Conservation (phyloP, 345 rosid species). For the Linum trigynum region DNA sequence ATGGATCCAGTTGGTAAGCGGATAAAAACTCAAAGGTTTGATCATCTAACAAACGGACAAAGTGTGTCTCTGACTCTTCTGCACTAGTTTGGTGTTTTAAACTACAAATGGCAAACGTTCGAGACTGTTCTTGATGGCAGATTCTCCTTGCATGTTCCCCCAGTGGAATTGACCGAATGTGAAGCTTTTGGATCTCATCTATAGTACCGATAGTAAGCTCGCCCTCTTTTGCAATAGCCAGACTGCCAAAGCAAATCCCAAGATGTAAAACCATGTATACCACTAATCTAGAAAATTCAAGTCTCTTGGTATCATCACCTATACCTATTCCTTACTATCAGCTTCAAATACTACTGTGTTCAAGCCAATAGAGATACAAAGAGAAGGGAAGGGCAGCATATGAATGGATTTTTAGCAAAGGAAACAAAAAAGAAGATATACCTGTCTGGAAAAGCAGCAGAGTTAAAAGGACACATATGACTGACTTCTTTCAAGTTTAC, state of each 20-base stretch:
- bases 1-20: constrained; percentile 69
- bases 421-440: constrained; percentile 15
- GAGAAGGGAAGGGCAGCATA: background rate
- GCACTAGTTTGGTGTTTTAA: constrained; percentile 54
- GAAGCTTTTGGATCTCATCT: constrained; percentile 97
- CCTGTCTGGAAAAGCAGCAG: constrained; percentile 98
- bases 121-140: constrained; percentile 91
- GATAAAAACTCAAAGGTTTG: constrained; percentile 78
- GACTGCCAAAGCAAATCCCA: constrained; percentile 28
- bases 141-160: constrained; percentile 92
- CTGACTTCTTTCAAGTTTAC: constrained; percentile 94
- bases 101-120: constrained; percentile 83
- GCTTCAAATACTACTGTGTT: no score
- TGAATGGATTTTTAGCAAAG: background rate
- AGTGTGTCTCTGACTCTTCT: constrained; percentile 78
- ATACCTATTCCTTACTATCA: background rate
- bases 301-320: no score
- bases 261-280: background rate
- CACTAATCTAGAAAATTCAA: background rate
- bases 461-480: constrained; percentile 90
- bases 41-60: constrained; percentile 70
- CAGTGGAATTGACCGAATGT: constrained; percentile 85
- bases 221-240: constrained; percentile 92
- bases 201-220: constrained; percentile 91
- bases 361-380: background rate